Percentiles rank a stretch among this genome's conserved stretches.
Conservation (phyloP, 2,329 filamentous ascomycete genomes). For the Fusarium sp. region DNA sequence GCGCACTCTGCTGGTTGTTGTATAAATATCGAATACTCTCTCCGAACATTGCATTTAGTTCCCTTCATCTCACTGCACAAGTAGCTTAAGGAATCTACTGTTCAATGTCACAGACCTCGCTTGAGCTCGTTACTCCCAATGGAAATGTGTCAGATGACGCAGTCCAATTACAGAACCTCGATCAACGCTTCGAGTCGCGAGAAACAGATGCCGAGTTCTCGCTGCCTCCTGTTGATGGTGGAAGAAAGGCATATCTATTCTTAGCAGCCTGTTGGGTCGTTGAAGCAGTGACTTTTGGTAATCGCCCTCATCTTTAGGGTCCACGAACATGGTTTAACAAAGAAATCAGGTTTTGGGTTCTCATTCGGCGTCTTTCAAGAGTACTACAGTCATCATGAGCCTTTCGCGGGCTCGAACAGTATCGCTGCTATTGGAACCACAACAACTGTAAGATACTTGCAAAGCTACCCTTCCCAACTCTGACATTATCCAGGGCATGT, state of each 20-base stretch:
- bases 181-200: not conserved
- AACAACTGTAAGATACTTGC: slow-evolving; percentile 50
- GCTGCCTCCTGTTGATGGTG: slow-evolving; percentile 50
- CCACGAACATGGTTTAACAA: not conserved
- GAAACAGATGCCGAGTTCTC: slow-evolving; percentile 28
- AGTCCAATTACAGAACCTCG: not conserved
- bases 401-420: slow-evolving; percentile 61
- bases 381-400: slow-evolving; percentile 67
- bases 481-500: slow-evolving; percentile 12
- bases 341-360: slow-evolving; percentile 66
- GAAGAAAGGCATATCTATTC: slow-evolving; percentile 51
- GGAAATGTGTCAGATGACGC: not conserved
- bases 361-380: slow-evolving; percentile 74
- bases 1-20: not conserved
- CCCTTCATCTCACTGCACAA: not conserved
- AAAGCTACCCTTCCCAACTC: not conserved
- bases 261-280: slow-evolving; percentile 40
- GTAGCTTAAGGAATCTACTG: fast-evolving
- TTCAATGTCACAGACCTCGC: slow-evolving; percentile 12
- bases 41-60: not conserved
- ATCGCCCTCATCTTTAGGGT: fast-evolving
- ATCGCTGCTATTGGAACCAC: slow-evolving; percentile 69
- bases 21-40: not conserved
- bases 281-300: slow-evolving; percentile 36
- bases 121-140: not conserved